Evolutionary conservation across 1,284 basidiomycete species (phyloP).

Genomic region (Apiotrichum laibachii): DNA sequence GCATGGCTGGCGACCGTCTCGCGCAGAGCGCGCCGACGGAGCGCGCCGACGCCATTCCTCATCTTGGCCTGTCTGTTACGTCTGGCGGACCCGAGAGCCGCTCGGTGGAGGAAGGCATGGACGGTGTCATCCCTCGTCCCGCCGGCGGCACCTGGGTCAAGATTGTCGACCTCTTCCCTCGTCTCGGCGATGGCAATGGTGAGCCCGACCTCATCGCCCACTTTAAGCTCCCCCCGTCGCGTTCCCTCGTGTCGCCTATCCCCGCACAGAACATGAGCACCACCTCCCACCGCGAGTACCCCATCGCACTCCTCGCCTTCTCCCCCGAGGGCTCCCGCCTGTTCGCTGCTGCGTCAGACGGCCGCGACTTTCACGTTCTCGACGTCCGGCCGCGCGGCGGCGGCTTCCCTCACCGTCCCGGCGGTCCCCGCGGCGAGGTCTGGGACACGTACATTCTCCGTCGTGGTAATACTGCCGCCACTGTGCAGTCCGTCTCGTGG

Average conservation of each 20-base stretch:
- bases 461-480: conserved; percentile 67
- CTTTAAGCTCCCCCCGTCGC: conserved; percentile 37
- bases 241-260: conserved; percentile 15
- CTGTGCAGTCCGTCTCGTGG: conserved; percentile 58
- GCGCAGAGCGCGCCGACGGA: conserved; percentile 40
- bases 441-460: conserved; percentile 68
- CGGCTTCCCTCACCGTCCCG: not conserved
- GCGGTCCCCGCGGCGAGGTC: conserved; percentile 44
- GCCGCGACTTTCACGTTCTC: conserved; percentile 62
- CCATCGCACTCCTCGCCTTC: conserved; percentile 60
- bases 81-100: conserved; percentile 12
- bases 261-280: not conserved
- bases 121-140: not conserved
- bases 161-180: conserved; percentile 36
- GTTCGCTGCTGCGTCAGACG: conserved; percentile 61
- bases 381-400: conserved; percentile 44
- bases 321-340: conserved; percentile 62
- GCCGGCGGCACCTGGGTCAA: conserved; percentile 40
- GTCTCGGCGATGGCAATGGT: not conserved
- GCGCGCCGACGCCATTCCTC: conserved; percentile 1
- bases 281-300: conserved; percentile 43
- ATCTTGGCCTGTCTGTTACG: not conserved
- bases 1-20: conserved; percentile 33
- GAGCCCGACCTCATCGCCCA: conserved; percentile 35
- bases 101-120: conserved; percentile 13